Evolutionary conservation across 2,329 filamentous ascomycete genomes (phyloP), one percentile per base, ranked within the genome.

Genomic region (Emericellopsis atlantica): DNA sequence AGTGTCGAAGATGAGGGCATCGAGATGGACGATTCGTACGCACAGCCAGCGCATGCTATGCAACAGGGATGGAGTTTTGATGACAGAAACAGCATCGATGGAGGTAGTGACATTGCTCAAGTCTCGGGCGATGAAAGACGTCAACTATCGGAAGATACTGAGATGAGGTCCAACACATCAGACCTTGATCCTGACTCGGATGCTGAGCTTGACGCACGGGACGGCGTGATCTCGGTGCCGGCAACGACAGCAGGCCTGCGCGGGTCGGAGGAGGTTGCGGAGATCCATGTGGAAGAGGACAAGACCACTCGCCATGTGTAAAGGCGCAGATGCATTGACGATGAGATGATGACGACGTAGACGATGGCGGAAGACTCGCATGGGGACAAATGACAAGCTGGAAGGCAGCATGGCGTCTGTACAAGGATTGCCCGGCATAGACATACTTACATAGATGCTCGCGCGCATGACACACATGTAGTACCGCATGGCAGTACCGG

Each of bases 1-100:
- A 70, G 64, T 46, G 65, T 69, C 42, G 69, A 72, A 43, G 69
- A 73, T 35, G 70, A 74, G 46, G 65, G 58, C 16, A 61, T 67
- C 32, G 64, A 62, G 39, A 51, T 66, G 44, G 48, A 55, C 23
- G 61, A 62, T 38, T 55, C 56, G 38, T 55, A 57, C 31, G 55
- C 56, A 39, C 26, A 29, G 26, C 26, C 26, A 7, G 26, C 26
- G 4, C 26, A 29, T 9, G 26, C 26, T 29, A 29, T 29, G 26
- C 26, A 29, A 12, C 52, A 63, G 44, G 51, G 52, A 18, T 58
- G 64, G 44, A 48, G 51, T 29, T 46, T 44, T 33, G 41, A 24
- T 18, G 51, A 51, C 35, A 58, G 56, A 31, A 18, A 5, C 11
- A 40, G 33, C 9, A 32, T 33, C 5, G 65, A 65, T 33, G 58